Evolutionary conservation across 345 rosid genomes (phyloP), one percentile per base, ranked within the genome.

Genomic region (Brassica nigra): DNA sequence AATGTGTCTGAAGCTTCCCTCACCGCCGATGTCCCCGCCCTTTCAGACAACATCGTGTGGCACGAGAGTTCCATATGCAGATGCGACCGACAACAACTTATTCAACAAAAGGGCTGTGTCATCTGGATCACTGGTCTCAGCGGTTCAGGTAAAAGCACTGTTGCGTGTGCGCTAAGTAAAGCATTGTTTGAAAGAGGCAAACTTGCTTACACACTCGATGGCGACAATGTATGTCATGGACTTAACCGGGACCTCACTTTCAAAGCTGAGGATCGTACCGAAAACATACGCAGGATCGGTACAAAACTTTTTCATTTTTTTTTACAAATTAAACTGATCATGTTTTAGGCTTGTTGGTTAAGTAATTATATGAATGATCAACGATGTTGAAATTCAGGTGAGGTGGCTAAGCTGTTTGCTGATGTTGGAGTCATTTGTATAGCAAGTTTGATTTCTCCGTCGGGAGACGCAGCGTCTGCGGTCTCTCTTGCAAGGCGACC

Each of bases 71-170:
- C 93, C 2, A 89, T 90, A 8, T 89, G 79, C 49, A 92, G 89
- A 85, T 63, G 78, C 71, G 90, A 86, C 42, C 82, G 97, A 83
- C 92, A 90, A 65, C 83, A 84, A 33, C 79, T 92, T 73, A 90
- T 92, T 76, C 89, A 89, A 84, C 97, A 92, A 78, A 92, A 92
- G 81, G 97, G 97, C 31, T 92, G 95, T 57, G 91, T 90, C 79
- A 84, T 90, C 67, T 92, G 97, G 97, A 83, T 90, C 78, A 92
- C 93, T 8, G 95, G 97, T 75, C 93, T 90, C 23, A 89, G 95
- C 75, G 97, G 95, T 72, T 92, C 97, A 91, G 95, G 95, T 28
- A 92, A 92, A 83, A 92, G 95, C 87, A 92, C 93, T n/a, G 68
- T 90, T 84, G 95, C 95, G 0, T 92, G 93, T 78, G 93, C 95